Base-by-base conservation (phyloP, 208 protist species). In the Wallacemonas collosoma region DNA sequence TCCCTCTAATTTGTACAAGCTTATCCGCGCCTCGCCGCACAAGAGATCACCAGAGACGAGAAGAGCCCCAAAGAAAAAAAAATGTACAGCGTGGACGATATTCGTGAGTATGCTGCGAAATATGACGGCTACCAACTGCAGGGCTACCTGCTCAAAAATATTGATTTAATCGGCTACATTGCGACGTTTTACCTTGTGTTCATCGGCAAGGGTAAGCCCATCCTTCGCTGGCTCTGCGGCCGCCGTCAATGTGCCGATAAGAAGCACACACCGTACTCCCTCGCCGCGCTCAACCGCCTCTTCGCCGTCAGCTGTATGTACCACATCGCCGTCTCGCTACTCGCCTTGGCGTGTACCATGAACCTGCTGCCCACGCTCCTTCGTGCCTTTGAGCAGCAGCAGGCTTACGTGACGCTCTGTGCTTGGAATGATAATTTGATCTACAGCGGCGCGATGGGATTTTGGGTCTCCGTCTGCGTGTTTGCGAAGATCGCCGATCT, bases 401-500 rank as follows among this genome's bases (percentile, higher is more conserved):
- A 71, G 14, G 69, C 78, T 54, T 80, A 76, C 50, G 55, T 47
- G 15, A 79, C 82, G 36, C 67, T 80, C 44, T 90, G 85, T 58
- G 66, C 74, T 17, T 83, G 82, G 82, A 73, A 83, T 17, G 78
- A 83, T 66, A 26, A 65, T 15, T 63, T 68, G 11, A 75, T 78
- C 56, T 79, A 75, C 48, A 77, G 48, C n/a, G 82, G 82, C 50
- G 62, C 70, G 35, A 81, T 80, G 35, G 90, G 79, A 38, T 76
- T 91, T 45, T 89, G 84, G 39, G 73, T 88, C n/a, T 56, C 67
- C 14, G 67, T 85, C n/a, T 82, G 88, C 38, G 81, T 86, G 54
- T 73, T 87, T 26, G 83, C 80, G 45, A 93, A 94, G 80, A 79
- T 93, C 0, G 73, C 68, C 14, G 89, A 93, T 78, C 77, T 94